Base-by-base conservation (phyloP, 257 asterid species). In the Prunella vulgaris region DNA sequence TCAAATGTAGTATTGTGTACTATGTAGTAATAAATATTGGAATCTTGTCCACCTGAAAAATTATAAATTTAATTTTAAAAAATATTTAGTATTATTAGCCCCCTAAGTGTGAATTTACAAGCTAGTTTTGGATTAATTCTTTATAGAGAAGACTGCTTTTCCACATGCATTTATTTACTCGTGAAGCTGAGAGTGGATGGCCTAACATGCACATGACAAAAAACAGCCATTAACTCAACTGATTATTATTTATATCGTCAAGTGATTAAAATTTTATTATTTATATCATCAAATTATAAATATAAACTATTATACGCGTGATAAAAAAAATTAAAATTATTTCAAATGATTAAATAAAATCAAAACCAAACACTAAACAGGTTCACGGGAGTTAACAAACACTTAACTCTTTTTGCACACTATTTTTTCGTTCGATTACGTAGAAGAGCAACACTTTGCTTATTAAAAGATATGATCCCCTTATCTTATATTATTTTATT, bases 111-210 rank as follows among this genome's bases (percentile, higher is more conserved):
- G 48, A 40, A 40, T 12, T 10, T 40, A 40, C 48, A 42, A 42
- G 17, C 51, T 12, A 42, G 51, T 42, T 42, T 42, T 42, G 51
- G 10, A 38, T 38, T 25, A n/a, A n/a, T n/a, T 35, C 42, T 35
- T 35, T 9, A 35, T 3, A 35, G 42, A 35, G 42, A 32, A 32
- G 42, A 9, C 42, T 35, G 13, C 13, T 35, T 35, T 35, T 35
- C 42, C 42, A 35, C 42, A 35, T 35, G 9, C 42, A 35, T 35
- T 35, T 1, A 38, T 10, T 38, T 38, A 38, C n/a, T 10, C n/a
- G n/a, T 38, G 32, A 61, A 14, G n/a, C 75, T 32, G 64, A 62
- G 59, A 74, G 74, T 74, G 69, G 79, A 65, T 68, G 74, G 74
- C 79, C 66, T 73, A 71, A 73, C 76, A 74, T 25, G 59, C 70